Evolutionary conservation across 306 rosid genomes (phyloP).

Genomic region (Cicer yamashitae): DNA sequence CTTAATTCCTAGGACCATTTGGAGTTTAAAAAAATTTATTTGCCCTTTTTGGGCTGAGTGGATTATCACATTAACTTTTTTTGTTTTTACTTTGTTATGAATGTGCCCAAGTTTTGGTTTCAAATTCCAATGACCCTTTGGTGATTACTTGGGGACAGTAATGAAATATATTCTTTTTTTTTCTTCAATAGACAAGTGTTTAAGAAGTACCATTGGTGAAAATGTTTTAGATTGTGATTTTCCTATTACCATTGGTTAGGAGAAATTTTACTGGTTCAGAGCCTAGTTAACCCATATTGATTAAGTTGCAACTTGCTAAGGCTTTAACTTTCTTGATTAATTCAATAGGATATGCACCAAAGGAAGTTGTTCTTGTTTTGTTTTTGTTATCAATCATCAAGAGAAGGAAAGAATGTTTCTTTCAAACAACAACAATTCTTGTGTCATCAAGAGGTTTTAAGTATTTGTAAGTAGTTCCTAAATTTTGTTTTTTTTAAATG

Average conservation of each 20-base stretch:
- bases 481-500: not conserved
- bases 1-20: constrained; percentile 44
- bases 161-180: not conserved
- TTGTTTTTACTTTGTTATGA: constrained; percentile 38
- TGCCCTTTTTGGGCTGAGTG: constrained; percentile 44
- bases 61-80: constrained; percentile 32
- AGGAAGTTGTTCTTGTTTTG: not conserved
- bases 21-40: constrained; percentile 35
- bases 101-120: constrained; percentile 46
- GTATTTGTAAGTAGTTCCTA: not conserved
- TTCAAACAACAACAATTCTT: not conserved
- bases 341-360: not conserved
- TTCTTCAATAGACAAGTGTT: constrained; percentile 12
- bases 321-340: not conserved
- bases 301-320: constrained; percentile 11
- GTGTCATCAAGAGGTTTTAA: not conserved
- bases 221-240: constrained; percentile 16
- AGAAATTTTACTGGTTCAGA: constrained; percentile 32
- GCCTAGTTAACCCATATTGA: not conserved
- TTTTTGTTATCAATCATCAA: not conserved
- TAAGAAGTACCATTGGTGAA: constrained; percentile 45
- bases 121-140: constrained; percentile 46
- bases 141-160: constrained; percentile 41
- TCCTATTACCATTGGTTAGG: constrained; percentile 3
- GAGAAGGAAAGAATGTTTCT: not conserved